Evolutionary conservation across 2,329 filamentous ascomycete species (phyloP).

Genomic region (Eurotiales sp.): DNA sequence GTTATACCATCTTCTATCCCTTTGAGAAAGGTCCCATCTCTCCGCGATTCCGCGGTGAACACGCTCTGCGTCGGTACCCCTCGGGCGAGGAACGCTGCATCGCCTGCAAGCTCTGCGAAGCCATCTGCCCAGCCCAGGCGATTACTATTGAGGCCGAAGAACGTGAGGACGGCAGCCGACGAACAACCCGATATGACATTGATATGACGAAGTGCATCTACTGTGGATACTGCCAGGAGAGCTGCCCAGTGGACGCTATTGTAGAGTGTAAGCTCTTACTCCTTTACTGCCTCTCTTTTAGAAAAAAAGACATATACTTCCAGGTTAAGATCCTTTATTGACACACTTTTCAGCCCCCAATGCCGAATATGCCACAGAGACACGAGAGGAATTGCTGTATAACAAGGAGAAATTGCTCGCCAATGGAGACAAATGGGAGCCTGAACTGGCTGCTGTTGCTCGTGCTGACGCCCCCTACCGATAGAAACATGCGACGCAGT

Average conservation of each 20-base stretch:
- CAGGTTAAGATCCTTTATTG: conserved; percentile 17
- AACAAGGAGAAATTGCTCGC: conserved; percentile 93
- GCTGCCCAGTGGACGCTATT: conserved; percentile 95
- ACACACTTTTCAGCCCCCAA: conserved; percentile 54
- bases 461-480: conserved; percentile 90
- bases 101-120: conserved; percentile 99
- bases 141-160: conserved; percentile 99
- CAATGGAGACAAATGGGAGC: conserved; percentile 97
- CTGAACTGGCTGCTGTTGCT: conserved; percentile 86
- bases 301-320: too few species aligned
- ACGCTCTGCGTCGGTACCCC: conserved; percentile 92
- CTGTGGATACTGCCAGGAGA: conserved; percentile 98
- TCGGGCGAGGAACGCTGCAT: conserved; percentile 98
- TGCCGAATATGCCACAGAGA: conserved; percentile 71
- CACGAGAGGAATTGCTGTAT: conserved; percentile 90
- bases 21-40: conserved; percentile 99
- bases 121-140: conserved; percentile 94
- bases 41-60: conserved; percentile 95
- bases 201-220: conserved; percentile 99
- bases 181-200: conserved; percentile 97
- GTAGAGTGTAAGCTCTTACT: conserved; percentile 58
- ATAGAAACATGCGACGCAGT: conserved; percentile 45
- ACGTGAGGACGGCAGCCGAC: conserved; percentile 88
- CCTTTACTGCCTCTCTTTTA: background rate
- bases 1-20: conserved; percentile 97